Evolutionary conservation across 2,329 filamentous ascomycete genomes (phyloP), one percentile per base, ranked within the genome.

Genomic region (Sclerotinia spermophila): DNA sequence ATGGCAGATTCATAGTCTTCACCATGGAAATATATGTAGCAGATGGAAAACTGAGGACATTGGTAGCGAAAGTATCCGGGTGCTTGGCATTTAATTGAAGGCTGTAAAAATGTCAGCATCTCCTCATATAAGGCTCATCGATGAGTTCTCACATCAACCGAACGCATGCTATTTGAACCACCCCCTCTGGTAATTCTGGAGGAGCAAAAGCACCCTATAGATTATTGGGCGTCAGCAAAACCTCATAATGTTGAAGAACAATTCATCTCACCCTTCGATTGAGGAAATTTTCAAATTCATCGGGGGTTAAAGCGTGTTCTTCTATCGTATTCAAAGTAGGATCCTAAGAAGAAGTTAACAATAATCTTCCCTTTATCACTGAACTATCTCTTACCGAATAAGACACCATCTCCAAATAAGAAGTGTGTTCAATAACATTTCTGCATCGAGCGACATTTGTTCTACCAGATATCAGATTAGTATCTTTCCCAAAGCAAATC

Each of bases 51-150:
- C 86, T 87, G 71, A 90, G 83, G 73, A 85, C 81, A 72, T 84
- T 81, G 24, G 86, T 83, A 33, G 82, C 80, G 74, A 90, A 90
- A 0, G 88, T 90, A 64, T 90, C 84, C 21, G 83, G 82, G 65
- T 89, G 80, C 69, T 83, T 80, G 60, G 86, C 87, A 74, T 87
- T 74, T 59, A 72, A 58, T 42, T 77, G 76, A 44, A 77, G 69
- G 40, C 76, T 72, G 45, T 48, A 30, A 61, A 21, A 42, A 72
- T 59, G 42, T 65, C 17, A 67, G 62, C 21, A 40, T 4, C 19
- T 35, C 30, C 45, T 59, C 10, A 24, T 30, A 33, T 13, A 38
- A 48, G 15, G n/a, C 38, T 27, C 2, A 19, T 45, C 11, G 19
- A 33, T 33, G 45, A 42, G 4, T 40, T 72, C 75, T 72, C 35